Conservation (phyloP, 352 stramenopile species). For the Globisporangium cederbergense region DNA sequence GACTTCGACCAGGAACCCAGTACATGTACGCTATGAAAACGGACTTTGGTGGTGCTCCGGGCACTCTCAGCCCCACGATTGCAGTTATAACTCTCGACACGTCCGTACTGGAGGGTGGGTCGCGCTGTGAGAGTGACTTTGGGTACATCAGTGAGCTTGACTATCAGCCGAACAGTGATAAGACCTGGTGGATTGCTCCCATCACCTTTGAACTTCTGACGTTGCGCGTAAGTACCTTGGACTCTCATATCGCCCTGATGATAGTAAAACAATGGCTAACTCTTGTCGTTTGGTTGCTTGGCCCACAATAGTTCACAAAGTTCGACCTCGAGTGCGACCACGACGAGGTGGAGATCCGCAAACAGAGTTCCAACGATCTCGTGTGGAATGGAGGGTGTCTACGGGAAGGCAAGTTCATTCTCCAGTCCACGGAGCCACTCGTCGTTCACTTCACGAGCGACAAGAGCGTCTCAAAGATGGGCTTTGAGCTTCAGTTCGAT, state of each 20-base stretch:
- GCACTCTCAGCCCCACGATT: slow-evolving; percentile 14
- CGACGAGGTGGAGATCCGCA: slow-evolving; percentile 47
- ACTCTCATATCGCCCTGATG: background rate
- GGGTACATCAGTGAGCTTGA: slow-evolving; percentile 30
- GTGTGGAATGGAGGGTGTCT: slow-evolving; percentile 59
- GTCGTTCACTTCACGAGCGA: slow-evolving; percentile 43
- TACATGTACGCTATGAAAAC: slow-evolving; percentile 26
- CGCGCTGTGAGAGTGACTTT: slow-evolving; percentile 19
- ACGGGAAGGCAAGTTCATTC: slow-evolving; percentile 33
- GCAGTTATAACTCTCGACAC: slow-evolving; percentile 20
- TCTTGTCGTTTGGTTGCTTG: background rate
- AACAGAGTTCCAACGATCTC: slow-evolving; percentile 17
- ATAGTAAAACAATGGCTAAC: background rate
- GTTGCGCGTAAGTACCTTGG: slow-evolving; percentile 17
- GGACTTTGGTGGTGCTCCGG: slow-evolving; percentile 7
- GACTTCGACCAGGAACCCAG: slow-evolving; percentile 2
- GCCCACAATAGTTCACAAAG: slow-evolving; percentile 19
- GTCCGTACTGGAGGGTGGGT: slow-evolving; percentile 2
- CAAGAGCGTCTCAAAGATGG: slow-evolving; percentile 29
- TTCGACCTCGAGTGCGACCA: slow-evolving; percentile 76
- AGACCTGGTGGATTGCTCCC: slow-evolving; percentile 38
- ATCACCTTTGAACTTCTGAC: slow-evolving; percentile 27
- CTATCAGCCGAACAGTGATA: slow-evolving; percentile 32
- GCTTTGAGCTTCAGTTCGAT: slow-evolving; percentile 51
- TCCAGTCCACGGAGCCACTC: slow-evolving; percentile 30